Base-by-base conservation (phyloP, 2,329 filamentous ascomycete species). In the Clarireedia paspali region DNA sequence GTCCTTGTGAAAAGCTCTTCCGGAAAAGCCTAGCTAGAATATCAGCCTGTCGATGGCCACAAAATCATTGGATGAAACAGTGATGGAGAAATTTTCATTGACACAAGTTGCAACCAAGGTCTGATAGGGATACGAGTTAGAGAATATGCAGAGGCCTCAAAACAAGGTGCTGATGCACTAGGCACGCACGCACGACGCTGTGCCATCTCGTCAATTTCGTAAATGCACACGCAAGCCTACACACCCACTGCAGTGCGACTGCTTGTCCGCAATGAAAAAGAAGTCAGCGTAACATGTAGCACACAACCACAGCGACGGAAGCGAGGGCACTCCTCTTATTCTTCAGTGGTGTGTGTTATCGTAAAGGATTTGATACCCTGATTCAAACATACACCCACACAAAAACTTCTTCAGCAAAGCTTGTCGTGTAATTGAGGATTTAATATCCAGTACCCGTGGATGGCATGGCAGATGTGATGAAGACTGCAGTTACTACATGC, bases 251-350 rank as follows among this genome's bases (percentile, higher is more conserved):
- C 17, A 20, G 24, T 24, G 9, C 10, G 26, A 26, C 23, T 24
- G 12, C 14, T 45, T 26, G 12, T 46, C 14, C 17, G 5, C 39
- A 20, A 6, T 40, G 17, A 4, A 23, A 20, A 24, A 42, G 26
- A 48, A 44, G 34, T 53, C 46, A 49, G 52, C 36, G 46, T 55
- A 23, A 5, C 45, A 42, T 48, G 40, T 23, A 48, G 20, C 52
- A 44, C 40, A n/a, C 17, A 44, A 20, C 52, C 45, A 44, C 40
- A 26, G 10, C 30, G 24, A 23, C 26, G 45, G 52, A 49, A 54
- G 45, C 45, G 45, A 54, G 27, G 17, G 26, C 9, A 24, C 23
- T 45, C 20, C 12, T 45, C 42, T 23, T 20, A 10, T 45, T 20
- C 17, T 40, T 7, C 44, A 24, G 20, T 45, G 5, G 17, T 45